Evolutionary conservation across 73 alveolate genomes (phyloP), one percentile per base, ranked within the genome.

Genomic region (Paramecium sonneborni): DNA sequence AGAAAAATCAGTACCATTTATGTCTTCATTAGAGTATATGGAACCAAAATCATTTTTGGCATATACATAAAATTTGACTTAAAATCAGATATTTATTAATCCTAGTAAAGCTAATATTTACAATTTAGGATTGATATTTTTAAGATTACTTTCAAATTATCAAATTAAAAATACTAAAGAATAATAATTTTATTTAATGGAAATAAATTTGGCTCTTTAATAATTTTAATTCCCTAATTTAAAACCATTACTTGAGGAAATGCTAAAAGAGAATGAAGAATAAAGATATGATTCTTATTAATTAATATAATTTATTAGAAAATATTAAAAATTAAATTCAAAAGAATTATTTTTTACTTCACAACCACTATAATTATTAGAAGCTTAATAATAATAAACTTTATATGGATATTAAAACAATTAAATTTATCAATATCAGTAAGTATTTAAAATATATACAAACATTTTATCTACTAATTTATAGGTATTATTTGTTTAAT

Each of bases 241-340:
- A 43, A 79, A 79, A 44, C 55, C 44, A 41, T 30, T 79, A 43
- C 28, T 79, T 43, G 90, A 79, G 24, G 90, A 79, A 79, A 43
- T 39, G 76, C 32, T 79, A 43, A 79, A 79, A 46, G 90, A 79
- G 43, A 79, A 79, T 24, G 90, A 79, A 23, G 90, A 79, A 39
- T 79, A 79, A 79, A 79, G 90, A 79, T 38, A 21, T 37, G 90
- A 79, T 79, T 79, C 62, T 24, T 79, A 43, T 43, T 57, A 32
- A 24, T 30, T 79, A 39, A 23, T 79, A 24, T 79, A 79, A 79
- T 79, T 43, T 20, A 41, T 79, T 24, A 79, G 72, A 44, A 79
- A 41, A 79, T 43, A 30, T 39, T 57, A 79, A 34, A 41, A 79
- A 44, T 30, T 37, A 46, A 79, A 43, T 39, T 39, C 11, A 39